A percentile compares a stretch with the other conserved stretches of the same genome.
phyloP scores from a whole-genome alignment of 192 early-diverging fungal genomes.

The Gonapodya prolifera region DNA sequence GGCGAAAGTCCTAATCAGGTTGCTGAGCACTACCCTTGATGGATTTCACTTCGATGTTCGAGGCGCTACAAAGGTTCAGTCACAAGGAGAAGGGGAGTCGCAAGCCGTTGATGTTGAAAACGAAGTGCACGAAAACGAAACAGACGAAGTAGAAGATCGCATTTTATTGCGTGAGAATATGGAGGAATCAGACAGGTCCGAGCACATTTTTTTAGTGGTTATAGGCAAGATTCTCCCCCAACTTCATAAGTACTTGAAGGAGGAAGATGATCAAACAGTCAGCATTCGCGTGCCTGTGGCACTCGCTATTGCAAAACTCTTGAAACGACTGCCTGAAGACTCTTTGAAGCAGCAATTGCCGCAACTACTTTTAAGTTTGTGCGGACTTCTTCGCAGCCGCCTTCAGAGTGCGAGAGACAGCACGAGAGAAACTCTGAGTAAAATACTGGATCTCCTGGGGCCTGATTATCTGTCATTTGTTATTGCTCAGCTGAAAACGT shows the following conservation, averaged over 20 bases:
- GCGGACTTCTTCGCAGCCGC: constrained; percentile 69
- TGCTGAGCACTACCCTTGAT: constrained; percentile 70
- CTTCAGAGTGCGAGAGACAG: constrained; percentile 71
- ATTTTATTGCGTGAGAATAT: neutral
- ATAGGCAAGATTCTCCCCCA: constrained; percentile 68
- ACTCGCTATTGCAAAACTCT: constrained; percentile 68
- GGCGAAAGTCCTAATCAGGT: constrained; percentile 55
- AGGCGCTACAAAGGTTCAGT: constrained; percentile 5
- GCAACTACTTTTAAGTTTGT: constrained; percentile 72
- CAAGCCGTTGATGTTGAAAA: constrained; percentile 14
- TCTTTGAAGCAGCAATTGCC: constrained; percentile 74
- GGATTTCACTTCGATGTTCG: constrained; percentile 84
- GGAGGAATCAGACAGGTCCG: constrained; percentile 4
- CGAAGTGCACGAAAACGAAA: constrained; percentile 22
- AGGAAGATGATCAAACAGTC: constrained; percentile 61
- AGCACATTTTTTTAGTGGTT: constrained; percentile 62
- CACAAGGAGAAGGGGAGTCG: constrained; percentile 5
- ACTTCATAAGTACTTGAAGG: constrained; percentile 58
- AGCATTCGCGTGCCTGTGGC: constrained; percentile 74
- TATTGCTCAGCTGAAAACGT: constrained; percentile 65
- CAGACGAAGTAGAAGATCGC: constrained; percentile 14
- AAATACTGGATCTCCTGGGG: constrained; percentile 73
- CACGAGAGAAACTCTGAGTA: constrained; percentile 74
- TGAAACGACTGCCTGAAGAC: constrained; percentile 61
- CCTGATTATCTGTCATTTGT: constrained; percentile 76